Evolutionary conservation across 352 stramenopile species (phyloP).

Genomic region (Detonula confervacea): DNA sequence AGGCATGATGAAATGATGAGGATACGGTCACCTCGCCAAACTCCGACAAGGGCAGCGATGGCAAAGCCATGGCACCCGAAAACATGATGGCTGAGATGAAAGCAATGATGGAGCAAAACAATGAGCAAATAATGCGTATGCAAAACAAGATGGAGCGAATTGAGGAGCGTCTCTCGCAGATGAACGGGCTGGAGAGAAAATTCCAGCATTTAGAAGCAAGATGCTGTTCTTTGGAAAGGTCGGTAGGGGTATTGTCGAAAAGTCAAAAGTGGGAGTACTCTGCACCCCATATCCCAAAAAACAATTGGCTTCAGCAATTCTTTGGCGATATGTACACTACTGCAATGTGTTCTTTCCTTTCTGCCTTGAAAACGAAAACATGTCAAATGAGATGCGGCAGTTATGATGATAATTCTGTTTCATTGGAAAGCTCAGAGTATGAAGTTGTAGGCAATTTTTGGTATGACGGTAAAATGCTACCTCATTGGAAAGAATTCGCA

Average conservation of each 20-base stretch:
- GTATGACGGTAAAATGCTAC: slow-evolving; percentile 7
- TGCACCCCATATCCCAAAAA: background rate
- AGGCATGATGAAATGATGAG: background rate
- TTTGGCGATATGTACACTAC: background rate
- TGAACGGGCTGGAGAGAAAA: background rate
- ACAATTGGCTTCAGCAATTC: background rate
- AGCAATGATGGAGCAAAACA: background rate
- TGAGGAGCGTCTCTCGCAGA: background rate
- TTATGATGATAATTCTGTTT: too few species aligned
- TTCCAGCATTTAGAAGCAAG: slow-evolving; percentile 2
- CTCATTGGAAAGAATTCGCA: slow-evolving; percentile 22
- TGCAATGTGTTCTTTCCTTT: background rate
- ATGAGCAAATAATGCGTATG: background rate
- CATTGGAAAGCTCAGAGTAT: too few species aligned
- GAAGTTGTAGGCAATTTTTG: too few species aligned
- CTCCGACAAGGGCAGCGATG: background rate
- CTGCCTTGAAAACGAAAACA: background rate
- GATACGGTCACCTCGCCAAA: background rate
- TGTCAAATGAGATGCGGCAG: background rate
- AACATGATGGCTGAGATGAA: background rate
- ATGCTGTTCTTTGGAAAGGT: slow-evolving; percentile 1
- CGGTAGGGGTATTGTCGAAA: background rate
- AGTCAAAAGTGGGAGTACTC: slow-evolving; percentile 3
- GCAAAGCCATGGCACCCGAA: background rate
- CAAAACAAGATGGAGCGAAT: slow-evolving; percentile 1